Base-by-base conservation (phyloP, 495 filamentous ascomycete genomes). In the Aspergillus heteromorphus region DNA sequence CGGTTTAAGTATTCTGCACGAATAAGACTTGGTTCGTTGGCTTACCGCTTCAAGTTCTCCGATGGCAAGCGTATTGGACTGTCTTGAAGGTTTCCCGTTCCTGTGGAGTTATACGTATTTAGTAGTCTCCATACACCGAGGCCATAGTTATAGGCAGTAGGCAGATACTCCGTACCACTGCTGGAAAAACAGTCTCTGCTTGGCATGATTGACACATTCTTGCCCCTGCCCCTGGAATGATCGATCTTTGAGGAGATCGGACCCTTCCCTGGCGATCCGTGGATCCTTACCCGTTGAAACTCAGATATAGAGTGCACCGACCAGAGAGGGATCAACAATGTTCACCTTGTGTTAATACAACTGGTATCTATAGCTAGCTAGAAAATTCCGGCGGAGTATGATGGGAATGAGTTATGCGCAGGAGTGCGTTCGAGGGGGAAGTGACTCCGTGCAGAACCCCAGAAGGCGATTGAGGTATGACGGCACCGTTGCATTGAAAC, bases 241-340 rank as follows among this genome's bases (percentile, higher is more conserved):
- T 17, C 20, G 42, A 52, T 45, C 27, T 21, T 29, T 45, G 23
- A 18, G n/a, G 18, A 29, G 49, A 43, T 49, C 43, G 38, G 62
- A 48, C 54, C 61, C 61, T 34, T 29, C 17, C 30, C 30, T 27
- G 55, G 31, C 50, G 53, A 60, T 60, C 57, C 53, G 53, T 60
- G 57, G 57, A 55, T 56, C 55, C 38, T 51, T 42, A 42, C 25
- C 21, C 48, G 27, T 34, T 45, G 19, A 45, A 53, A 45, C 51
- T 29, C 34, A 17, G 50, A 36, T 14, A 4, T 48, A 19, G 36
- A 34, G 49, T 19, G 43, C 48, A 52, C 51, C 38, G 34, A 42
- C 13, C n/a, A 31, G 27, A 50, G 47, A 31, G 27, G 45, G 47
- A 40, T 49, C 38, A 25, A 50, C 25, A 16, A 48, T 16, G 16